Evolutionary conservation across 1,139 yeast genomes (phyloP), one percentile per base, ranked within the genome.

Genomic region (Hyphopichia buzzinii): DNA sequence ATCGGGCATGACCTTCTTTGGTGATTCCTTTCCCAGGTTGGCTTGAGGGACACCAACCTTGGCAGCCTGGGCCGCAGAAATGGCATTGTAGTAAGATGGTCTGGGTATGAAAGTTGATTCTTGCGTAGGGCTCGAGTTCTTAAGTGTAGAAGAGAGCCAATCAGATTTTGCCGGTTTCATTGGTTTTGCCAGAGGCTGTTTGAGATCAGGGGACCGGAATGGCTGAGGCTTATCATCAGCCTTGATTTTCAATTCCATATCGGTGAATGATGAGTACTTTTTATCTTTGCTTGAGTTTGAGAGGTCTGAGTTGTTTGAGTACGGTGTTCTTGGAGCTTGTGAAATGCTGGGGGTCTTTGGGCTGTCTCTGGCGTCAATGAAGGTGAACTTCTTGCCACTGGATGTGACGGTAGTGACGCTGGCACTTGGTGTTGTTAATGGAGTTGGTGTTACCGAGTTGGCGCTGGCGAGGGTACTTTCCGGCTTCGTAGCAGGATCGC

Each of bases 161-260:
- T 48, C 53, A 4, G 51, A 37, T 31, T 47, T 48, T 1, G 28
- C 21, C 4, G 30, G 36, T 23, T 29, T 23, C n/a, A 24, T 15
- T 26, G 29, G 28, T 11, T 25, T 25, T 15, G 8, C 10, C n/a
- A n/a, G n/a, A n/a, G n/a, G n/a, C n/a, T n/a, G n/a, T n/a, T n/a
- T n/a, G n/a, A n/a, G n/a, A n/a, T n/a, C n/a, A n/a, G n/a, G n/a
- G 6, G 27, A 13, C 13, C 5, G 8, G 6, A 6, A 5, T 13
- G 27, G 27, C 10, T 25, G 13, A 5, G 27, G 27, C 24, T 21
- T 21, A 7, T 11, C 11, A 7, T 25, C 14, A 7, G 13, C 8
- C 23, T 8, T 29, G 12, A 58, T 55, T 7, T 43, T 36, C 1
- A 33, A 32, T 33, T 58, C 62, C 37, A 57, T 46, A n/a, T 54